Conservation (phyloP, 1,139 yeast genomes). For the Geotrichum europaeum region DNA sequence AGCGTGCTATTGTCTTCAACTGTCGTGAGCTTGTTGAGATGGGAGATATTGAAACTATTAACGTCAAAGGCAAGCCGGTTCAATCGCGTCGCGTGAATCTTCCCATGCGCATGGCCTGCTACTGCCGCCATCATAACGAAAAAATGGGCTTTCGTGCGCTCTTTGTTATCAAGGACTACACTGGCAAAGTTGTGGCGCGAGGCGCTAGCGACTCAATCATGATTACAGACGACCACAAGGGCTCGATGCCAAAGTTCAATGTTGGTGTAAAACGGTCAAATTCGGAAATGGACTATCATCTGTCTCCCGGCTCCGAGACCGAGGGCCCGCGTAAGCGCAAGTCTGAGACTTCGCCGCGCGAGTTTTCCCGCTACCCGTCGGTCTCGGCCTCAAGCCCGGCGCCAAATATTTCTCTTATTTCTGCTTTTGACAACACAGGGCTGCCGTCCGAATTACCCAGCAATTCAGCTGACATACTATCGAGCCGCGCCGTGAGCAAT, state of each 20-base stretch:
- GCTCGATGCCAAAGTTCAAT: slow-evolving; percentile 21
- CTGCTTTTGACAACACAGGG: neutral
- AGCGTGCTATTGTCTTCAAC: slow-evolving; percentile 80
- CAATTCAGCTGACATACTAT: neutral
- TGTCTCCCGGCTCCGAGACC: slow-evolving; percentile 8
- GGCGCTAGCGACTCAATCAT: slow-evolving; percentile 66
- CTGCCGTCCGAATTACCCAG: neutral
- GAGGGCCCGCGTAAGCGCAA: slow-evolving; percentile 11
- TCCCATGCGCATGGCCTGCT: slow-evolving; percentile 84
- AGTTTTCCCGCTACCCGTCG: neutral
- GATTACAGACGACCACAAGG: slow-evolving; percentile 87
- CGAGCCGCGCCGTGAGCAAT: slow-evolving; percentile 6
- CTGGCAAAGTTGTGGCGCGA: slow-evolving; percentile 62
- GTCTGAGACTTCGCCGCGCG: slow-evolving; percentile 4
- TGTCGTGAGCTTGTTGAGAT: slow-evolving; percentile 78
- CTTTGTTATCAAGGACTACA: slow-evolving; percentile 55
- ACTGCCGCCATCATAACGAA: slow-evolving; percentile 88
- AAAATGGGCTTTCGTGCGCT: slow-evolving; percentile 66
- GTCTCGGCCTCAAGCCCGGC: neutral
- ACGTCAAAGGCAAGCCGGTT: slow-evolving; percentile 39
- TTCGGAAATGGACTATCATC: slow-evolving; percentile 11
- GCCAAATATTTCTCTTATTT: neutral
- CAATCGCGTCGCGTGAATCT: slow-evolving; percentile 41
- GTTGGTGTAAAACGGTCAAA: slow-evolving; percentile 15
- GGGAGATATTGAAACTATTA: slow-evolving; percentile 41